Conservation (phyloP, 139 green algal species). For the Desmodesmus armatus region DNA sequence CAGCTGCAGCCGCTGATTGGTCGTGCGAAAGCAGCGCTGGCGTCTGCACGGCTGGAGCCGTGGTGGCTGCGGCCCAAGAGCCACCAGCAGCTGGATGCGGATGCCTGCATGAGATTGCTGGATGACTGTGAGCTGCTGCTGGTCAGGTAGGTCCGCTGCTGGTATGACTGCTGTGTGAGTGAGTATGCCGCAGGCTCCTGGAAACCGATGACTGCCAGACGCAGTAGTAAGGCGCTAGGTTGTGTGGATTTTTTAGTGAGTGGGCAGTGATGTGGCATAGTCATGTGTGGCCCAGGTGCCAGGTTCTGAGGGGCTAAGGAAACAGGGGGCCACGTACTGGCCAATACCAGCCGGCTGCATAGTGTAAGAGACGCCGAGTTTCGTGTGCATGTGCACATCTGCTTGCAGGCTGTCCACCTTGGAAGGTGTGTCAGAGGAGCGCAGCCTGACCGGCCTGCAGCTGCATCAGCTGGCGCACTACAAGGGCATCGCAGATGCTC, state of each 20-base stretch:
- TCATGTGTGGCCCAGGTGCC: too few species aligned
- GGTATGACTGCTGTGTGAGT: too few species aligned
- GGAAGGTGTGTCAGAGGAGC: conserved; percentile 14
- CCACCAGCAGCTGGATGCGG: conserved; percentile 4
- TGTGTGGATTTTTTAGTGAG: too few species aligned
- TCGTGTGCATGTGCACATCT: neutral
- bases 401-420: conserved; percentile 24
- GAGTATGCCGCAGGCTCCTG: too few species aligned
- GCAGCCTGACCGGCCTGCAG: conserved; percentile 5
- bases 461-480: conserved; percentile 37
- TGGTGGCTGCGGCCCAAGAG: conserved; percentile 11
- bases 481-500: neutral
- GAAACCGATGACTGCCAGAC: too few species aligned
- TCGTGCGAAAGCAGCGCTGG: neutral
- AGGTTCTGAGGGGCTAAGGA: too few species aligned
- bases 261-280: too few species aligned
- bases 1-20: conserved; percentile 12
- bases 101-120: conserved; percentile 8
- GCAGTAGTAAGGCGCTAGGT: too few species aligned
- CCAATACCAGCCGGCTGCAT: too few species aligned
- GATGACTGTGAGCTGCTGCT: conserved; percentile 28
- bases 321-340: too few species aligned
- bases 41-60: conserved; percentile 25
- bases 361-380: neutral
- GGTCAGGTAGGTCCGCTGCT: conserved; percentile 30